phyloP scores from a whole-genome alignment of 306 rosid genomes.

The Cicer arietinum region DNA sequence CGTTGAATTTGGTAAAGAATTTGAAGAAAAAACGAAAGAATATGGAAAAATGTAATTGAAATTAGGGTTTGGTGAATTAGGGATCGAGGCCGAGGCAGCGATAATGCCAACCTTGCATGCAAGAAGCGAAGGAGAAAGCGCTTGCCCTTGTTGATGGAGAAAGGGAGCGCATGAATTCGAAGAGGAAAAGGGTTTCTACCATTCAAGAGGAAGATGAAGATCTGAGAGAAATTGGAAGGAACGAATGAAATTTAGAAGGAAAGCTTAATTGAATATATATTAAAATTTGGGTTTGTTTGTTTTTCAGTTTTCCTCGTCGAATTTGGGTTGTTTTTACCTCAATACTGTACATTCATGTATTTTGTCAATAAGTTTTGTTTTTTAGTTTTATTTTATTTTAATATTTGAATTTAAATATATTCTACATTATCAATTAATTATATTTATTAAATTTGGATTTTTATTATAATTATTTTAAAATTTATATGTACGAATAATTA shows the following conservation, averaged over 20 bases:
- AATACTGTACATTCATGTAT: too few species aligned
- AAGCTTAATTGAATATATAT: not conserved
- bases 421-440: too few species aligned
- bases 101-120: conserved; percentile 97
- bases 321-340: too few species aligned
- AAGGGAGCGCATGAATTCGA: conserved; percentile 85
- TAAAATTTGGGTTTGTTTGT: not conserved
- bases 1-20: not conserved
- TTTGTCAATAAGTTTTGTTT: too few species aligned
- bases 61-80: conserved; percentile 42
- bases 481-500: too few species aligned
- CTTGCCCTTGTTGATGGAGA: conserved; percentile 67
- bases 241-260: not conserved
- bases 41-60: not conserved
- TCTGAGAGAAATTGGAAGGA: conserved; percentile 36
- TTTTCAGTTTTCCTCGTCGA: too few species aligned
- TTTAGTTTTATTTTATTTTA: too few species aligned
- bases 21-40: not conserved
- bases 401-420: too few species aligned
- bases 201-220: conserved; percentile 58
- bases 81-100: conserved; percentile 98
- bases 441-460: too few species aligned
- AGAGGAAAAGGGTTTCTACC: conserved; percentile 77
- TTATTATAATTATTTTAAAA: too few species aligned
- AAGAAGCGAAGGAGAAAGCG: conserved; percentile 88